phyloP scores from a whole-genome alignment of 2,329 filamentous ascomycete genomes.

The Mollisiaceae sp. region DNA sequence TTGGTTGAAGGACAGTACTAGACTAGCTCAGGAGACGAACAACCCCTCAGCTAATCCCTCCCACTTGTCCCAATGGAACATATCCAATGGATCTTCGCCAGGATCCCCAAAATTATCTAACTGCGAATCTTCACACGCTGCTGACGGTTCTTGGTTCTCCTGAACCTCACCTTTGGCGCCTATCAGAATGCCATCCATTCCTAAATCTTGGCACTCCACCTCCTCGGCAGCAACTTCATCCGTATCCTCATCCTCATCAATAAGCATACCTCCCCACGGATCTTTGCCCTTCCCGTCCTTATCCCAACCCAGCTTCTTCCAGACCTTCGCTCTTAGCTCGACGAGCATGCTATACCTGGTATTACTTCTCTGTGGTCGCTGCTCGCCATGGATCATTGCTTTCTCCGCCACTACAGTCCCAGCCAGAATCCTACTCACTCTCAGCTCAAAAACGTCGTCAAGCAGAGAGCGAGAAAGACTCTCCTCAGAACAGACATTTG shows the following conservation, averaged over 20 bases:
- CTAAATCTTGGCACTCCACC: too few relatives aligned
- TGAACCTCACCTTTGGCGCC: background rate
- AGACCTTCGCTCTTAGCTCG: conserved; percentile 15
- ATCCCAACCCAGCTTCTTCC: conserved; percentile 15
- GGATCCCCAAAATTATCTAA: background rate
- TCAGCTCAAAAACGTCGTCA: conserved; percentile 5
- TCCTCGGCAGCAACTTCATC: background rate
- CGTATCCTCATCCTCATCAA: background rate
- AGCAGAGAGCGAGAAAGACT: conserved; percentile 1
- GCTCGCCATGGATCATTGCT: background rate
- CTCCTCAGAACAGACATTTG: background rate
- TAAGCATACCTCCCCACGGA: conserved; percentile 7
- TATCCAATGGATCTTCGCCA: conserved; percentile 13
- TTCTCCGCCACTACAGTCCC: conserved; percentile 3
- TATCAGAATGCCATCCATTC: too few relatives aligned
- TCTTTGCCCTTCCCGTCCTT: conserved; percentile 12
- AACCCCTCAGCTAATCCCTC: conserved; percentile 1
- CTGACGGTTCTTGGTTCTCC: background rate
- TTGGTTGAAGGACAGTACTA: background rate
- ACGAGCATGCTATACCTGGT: conserved; percentile 14
- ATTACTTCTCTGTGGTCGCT: conserved; percentile 4
- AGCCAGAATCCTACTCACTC: conserved; percentile 6
- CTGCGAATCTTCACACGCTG: background rate
- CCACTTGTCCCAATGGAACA: conserved; percentile 17
- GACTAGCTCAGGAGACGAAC: background rate